phyloP scores from a whole-genome alignment of 148 eudicot species.

The Vaccinium myrtillus region DNA sequence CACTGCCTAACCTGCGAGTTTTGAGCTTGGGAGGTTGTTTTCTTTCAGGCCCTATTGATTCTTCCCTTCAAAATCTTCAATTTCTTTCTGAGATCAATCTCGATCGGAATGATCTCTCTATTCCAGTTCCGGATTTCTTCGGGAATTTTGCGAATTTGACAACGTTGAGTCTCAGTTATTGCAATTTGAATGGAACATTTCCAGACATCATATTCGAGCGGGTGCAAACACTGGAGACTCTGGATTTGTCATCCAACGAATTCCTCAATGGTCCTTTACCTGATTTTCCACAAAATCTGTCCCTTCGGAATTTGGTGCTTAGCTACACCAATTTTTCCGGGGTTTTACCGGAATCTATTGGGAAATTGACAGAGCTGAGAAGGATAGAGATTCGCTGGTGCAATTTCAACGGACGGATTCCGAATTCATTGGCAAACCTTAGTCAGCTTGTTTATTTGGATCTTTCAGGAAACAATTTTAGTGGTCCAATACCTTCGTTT shows the following conservation, averaged over 20 bases:
- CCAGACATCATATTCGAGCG: conserved; percentile 12
- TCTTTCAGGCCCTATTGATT: conserved; percentile 18
- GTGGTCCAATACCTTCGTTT: conserved; percentile 34
- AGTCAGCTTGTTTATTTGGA: too few species aligned
- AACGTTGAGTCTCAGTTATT: conserved; percentile 6
- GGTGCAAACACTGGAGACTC: conserved; percentile 6
- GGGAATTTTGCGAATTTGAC: conserved; percentile 9
- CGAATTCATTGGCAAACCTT: too few species aligned
- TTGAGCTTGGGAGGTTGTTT: conserved; percentile 16
- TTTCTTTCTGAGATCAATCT: conserved; percentile 14
- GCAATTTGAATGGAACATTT: conserved; percentile 9
- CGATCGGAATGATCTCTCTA: neutral
- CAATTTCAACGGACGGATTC: too few species aligned
- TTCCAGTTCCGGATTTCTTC: conserved; percentile 15
- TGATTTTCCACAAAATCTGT: too few species aligned
- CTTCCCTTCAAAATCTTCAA: conserved; percentile 10
- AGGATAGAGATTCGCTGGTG: too few species aligned
- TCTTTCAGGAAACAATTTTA: neutral
- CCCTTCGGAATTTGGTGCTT: too few species aligned
- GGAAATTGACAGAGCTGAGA: too few species aligned
- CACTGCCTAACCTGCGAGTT: conserved; percentile 21
- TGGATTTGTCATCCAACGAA: neutral
- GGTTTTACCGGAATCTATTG: too few species aligned
- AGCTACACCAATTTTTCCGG: too few species aligned
- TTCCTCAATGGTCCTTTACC: too few species aligned